Conservation (phyloP, 306 rosid species). For the Rosa multiflora region DNA sequence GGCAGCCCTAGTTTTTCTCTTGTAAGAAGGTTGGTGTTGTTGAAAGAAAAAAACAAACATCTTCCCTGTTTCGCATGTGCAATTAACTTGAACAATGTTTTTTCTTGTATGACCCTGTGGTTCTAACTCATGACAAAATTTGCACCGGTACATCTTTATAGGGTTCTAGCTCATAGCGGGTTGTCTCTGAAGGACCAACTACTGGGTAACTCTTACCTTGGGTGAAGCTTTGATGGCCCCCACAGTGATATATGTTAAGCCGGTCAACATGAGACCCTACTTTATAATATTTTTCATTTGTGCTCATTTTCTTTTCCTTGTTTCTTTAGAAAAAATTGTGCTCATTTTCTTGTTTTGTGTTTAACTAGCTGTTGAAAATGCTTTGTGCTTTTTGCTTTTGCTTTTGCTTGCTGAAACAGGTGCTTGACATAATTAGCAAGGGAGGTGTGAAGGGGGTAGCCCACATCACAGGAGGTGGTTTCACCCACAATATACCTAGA, state of each 20-base stretch:
- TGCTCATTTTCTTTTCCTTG: neutral
- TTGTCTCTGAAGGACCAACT: slow-evolving; percentile 62
- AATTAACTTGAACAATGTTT: neutral
- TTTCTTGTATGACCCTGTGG: neutral
- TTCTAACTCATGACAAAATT: neutral
- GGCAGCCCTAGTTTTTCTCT: slow-evolving; percentile 39
- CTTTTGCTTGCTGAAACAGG: slow-evolving; percentile 37
- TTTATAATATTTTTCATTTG: neutral
- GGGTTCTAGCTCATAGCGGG: slow-evolving; percentile 74
- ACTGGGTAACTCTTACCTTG: slow-evolving; percentile 57
- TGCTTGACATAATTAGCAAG: slow-evolving; percentile 65
- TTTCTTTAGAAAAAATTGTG: too few relatives aligned
- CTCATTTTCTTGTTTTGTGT: neutral
- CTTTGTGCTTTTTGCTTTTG: neutral
- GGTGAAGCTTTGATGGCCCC: slow-evolving; percentile 93
- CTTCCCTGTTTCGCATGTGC: neutral
- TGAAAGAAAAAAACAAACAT: neutral
- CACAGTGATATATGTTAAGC: slow-evolving; percentile 80
- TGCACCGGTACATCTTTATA: slow-evolving; percentile 25
- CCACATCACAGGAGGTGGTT: slow-evolving; percentile 92
- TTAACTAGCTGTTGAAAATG: slow-evolving; percentile 1
- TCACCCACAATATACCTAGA: slow-evolving; percentile 86
- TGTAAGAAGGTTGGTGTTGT: slow-evolving; percentile 63
- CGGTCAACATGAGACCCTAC: slow-evolving; percentile 44
- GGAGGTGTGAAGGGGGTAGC: slow-evolving; percentile 94